phyloP scores from a whole-genome alignment of 768 basidiomycete species.

The Daedaleopsis sinensis region DNA sequence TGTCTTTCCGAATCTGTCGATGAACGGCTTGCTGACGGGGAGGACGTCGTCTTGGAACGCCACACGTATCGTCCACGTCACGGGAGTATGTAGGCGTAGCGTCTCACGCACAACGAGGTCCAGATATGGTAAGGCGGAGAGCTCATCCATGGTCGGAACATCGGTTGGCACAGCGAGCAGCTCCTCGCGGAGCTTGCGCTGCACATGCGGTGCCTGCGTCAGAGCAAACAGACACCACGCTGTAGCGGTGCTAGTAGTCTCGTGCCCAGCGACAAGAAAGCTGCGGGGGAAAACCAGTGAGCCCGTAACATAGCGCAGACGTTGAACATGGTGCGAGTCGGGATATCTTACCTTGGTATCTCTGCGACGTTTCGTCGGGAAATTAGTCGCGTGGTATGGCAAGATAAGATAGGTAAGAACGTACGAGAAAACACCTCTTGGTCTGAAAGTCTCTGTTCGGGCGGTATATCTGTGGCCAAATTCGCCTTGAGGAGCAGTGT shows the following conservation, averaged over 20 bases:
- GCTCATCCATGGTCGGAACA: conserved; percentile 66
- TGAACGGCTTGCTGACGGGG: conserved; percentile 44
- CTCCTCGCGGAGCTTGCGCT: conserved; percentile 44
- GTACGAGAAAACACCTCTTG: conserved; percentile 60
- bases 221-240: conserved; percentile 43
- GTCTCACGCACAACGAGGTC: conserved; percentile 66
- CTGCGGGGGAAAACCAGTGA: no score
- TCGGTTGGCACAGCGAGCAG: conserved; percentile 43
- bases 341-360: conserved; percentile 22
- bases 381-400: background rate
- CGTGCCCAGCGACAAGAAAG: conserved; percentile 41
- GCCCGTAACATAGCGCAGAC: no score
- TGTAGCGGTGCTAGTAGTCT: conserved; percentile 43
- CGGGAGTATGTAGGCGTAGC: conserved; percentile 57
- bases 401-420: conserved; percentile 38
- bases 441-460: conserved; percentile 58
- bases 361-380: conserved; percentile 9
- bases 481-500: conserved; percentile 65
- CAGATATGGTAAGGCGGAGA: conserved; percentile 67
- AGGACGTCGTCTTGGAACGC: conserved; percentile 49
- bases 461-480: conserved; percentile 58
- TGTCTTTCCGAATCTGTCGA: conserved; percentile 18
- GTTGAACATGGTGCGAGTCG: no score
- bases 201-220: conserved; percentile 38
- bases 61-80: conserved; percentile 51